Percentiles rank a stretch among this genome's conserved stretches.
phyloP scores from a whole-genome alignment of 352 stramenopile genomes.

The Blastocystis sp. region DNA sequence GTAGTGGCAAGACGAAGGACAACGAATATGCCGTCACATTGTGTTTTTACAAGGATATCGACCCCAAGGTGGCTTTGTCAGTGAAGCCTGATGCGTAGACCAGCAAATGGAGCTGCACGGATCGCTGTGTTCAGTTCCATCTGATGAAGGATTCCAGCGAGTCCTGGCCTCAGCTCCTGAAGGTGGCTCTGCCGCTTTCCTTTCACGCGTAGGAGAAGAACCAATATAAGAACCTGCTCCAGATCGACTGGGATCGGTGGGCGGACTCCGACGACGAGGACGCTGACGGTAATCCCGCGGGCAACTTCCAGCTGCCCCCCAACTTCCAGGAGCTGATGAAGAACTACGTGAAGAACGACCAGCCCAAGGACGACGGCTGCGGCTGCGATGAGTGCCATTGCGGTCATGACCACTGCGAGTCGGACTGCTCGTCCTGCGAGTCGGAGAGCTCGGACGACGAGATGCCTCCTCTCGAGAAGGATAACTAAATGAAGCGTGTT shows the following conservation, averaged over 20 bases:
- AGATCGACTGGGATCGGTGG: slow-evolving; percentile 61
- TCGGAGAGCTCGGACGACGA: slow-evolving; percentile 21
- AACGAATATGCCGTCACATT: slow-evolving; percentile 54
- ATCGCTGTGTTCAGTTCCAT: slow-evolving; percentile 38
- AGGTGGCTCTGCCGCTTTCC: neutral
- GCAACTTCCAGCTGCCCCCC: slow-evolving; percentile 7
- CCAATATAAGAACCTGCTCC: slow-evolving; percentile 56
- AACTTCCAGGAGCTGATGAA: slow-evolving; percentile 65
- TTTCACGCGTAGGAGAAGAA: slow-evolving; percentile 53
- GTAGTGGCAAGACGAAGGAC: slow-evolving; percentile 43
- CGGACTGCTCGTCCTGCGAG: neutral
- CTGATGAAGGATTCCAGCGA: slow-evolving; percentile 56
- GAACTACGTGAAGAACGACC: neutral
- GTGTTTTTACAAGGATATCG: slow-evolving; percentile 46
- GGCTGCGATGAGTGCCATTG: slow-evolving; percentile 9
- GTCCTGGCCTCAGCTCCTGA: slow-evolving; percentile 46
- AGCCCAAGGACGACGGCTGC: neutral
- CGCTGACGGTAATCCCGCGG: neutral
- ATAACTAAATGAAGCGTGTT: slow-evolving; percentile 41
- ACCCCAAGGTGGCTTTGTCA: slow-evolving; percentile 18
- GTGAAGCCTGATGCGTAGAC: slow-evolving; percentile 14
- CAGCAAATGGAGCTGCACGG: slow-evolving; percentile 42
- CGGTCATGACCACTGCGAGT: slow-evolving; percentile 4
- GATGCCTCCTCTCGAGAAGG: slow-evolving; percentile 50
- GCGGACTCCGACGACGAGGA: slow-evolving; percentile 65